Evolutionary conservation across 176 grass and related monocot species (phyloP).

Genomic region (Oryza rufipogon): DNA sequence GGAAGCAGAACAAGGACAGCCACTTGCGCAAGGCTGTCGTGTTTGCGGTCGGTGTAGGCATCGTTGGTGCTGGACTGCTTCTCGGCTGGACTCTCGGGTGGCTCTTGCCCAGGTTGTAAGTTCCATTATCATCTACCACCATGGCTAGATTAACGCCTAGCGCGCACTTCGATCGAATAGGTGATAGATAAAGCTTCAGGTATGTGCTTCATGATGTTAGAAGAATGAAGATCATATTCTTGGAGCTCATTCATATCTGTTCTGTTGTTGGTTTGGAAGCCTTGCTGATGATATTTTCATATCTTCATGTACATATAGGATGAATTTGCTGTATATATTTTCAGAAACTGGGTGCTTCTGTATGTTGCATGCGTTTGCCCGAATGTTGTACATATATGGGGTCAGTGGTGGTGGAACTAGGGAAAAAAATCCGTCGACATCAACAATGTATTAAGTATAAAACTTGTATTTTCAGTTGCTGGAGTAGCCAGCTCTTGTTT

Average conservation of each 20-base stretch:
- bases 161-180: not conserved
- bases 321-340: constrained; percentile 41
- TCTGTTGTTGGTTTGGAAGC: constrained; percentile 42
- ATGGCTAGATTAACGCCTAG: not conserved
- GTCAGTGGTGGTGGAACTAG: constrained; percentile 45
- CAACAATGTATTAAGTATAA: constrained; percentile 41
- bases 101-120: constrained; percentile 60
- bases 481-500: not conserved
- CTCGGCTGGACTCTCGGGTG: constrained; percentile 90
- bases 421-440: constrained; percentile 62
- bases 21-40: constrained; percentile 44
- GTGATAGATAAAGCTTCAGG: constrained; percentile 11
- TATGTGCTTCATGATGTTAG: constrained; percentile 23
- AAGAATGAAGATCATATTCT: constrained; percentile 15
- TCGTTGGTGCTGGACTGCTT: constrained; percentile 78
- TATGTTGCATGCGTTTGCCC: constrained; percentile 19
- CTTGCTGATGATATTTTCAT: constrained; percentile 14
- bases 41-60: constrained; percentile 77
- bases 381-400: constrained; percentile 33
- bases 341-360: constrained; percentile 26
- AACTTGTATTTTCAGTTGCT: constrained; percentile 23
- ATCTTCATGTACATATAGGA: constrained; percentile 45
- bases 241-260: constrained; percentile 7
- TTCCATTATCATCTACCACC: not conserved
- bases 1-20: constrained; percentile 44